These are phyloP conservation scores for Penicillium bialowiezense DNA, from an alignment of 495 filamentous ascomycete genomes.

Conservation along the genomic window DNA sequence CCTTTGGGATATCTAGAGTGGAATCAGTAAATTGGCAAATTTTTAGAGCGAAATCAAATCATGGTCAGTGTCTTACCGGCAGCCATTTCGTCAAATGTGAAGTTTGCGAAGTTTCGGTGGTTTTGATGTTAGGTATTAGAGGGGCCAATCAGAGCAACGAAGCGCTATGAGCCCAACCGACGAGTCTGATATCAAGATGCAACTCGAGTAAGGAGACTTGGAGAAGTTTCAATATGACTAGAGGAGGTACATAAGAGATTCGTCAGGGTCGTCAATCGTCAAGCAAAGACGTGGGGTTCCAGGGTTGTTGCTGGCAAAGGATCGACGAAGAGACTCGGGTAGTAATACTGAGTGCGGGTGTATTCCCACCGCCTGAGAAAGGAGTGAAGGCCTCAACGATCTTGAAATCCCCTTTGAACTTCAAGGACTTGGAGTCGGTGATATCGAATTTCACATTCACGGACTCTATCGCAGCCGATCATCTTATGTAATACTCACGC, in stretches of 20 bases:
- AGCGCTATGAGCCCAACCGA: constrained; percentile 1
- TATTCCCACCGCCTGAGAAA: neutral
- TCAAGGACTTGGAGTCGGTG: neutral
- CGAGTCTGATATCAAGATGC: constrained; percentile 3
- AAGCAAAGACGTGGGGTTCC: constrained; percentile 23
- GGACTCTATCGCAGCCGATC: constrained; percentile 9
- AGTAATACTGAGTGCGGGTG: neutral
- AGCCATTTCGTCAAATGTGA: constrained; percentile 3
- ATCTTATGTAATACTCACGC: constrained; percentile 10
- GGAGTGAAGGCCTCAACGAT: constrained; percentile 4
- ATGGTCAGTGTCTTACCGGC: constrained; percentile 5
- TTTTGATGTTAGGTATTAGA: constrained; percentile 9
- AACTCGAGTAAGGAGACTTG: constrained; percentile 12
- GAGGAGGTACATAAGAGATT: constrained; percentile 42
- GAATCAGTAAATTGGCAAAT: constrained; percentile 1
- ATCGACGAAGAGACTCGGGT: constrained; percentile 11
- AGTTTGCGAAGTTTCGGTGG: neutral
- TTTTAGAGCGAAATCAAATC: neutral
- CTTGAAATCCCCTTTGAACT: neutral
- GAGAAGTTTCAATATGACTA: constrained; percentile 19
- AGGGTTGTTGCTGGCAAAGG: constrained; percentile 14
- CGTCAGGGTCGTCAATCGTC: constrained; percentile 49
- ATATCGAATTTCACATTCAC: constrained; percentile 11
- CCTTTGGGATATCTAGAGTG: constrained; percentile 57
- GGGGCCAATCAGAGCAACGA: neutral